Evolutionary conservation across 164 flowering plant genomes (phyloP).

Genomic region (Akebia trifoliata): DNA sequence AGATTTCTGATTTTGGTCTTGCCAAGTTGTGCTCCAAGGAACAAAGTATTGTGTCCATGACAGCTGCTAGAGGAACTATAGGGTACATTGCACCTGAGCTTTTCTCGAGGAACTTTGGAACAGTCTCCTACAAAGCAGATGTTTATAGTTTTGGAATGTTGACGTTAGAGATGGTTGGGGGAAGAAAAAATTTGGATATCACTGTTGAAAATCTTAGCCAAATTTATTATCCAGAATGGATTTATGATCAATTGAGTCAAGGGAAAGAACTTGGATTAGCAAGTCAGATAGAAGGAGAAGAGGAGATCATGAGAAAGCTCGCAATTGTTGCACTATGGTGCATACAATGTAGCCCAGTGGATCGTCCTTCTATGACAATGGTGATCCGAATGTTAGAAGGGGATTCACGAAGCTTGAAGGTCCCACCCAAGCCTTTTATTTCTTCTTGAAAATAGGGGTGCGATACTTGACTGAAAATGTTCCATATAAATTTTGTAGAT

Average conservation of each 20-base stretch:
- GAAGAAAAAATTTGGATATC: no score
- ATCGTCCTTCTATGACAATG: constrained; percentile 13
- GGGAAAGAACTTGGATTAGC: not conserved
- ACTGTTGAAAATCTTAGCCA: constrained; percentile 1
- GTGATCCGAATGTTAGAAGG: constrained; percentile 17
- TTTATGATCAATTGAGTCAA: not conserved
- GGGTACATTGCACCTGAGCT: no score
- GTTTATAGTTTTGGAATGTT: no score
- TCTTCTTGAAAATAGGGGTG: no score
- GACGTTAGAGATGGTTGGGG: no score
- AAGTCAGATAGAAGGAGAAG: not conserved
- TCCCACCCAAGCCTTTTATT: constrained; percentile 12
- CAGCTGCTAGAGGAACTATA: no score
- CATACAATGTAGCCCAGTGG: constrained; percentile 16
- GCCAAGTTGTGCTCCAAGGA: no score
- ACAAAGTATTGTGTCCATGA: no score
- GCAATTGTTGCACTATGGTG: no score
- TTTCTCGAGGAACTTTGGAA: constrained; percentile 4
- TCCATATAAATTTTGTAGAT: no score
- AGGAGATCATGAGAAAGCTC: constrained; percentile 6
- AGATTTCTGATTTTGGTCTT: no score
- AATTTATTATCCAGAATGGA: constrained; percentile 5
- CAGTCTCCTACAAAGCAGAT: constrained; percentile 9
- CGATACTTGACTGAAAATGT: no score
- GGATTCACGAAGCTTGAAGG: not conserved